phyloP scores from a whole-genome alignment of 768 basidiomycete genomes.

The Amyloporia xantha region DNA sequence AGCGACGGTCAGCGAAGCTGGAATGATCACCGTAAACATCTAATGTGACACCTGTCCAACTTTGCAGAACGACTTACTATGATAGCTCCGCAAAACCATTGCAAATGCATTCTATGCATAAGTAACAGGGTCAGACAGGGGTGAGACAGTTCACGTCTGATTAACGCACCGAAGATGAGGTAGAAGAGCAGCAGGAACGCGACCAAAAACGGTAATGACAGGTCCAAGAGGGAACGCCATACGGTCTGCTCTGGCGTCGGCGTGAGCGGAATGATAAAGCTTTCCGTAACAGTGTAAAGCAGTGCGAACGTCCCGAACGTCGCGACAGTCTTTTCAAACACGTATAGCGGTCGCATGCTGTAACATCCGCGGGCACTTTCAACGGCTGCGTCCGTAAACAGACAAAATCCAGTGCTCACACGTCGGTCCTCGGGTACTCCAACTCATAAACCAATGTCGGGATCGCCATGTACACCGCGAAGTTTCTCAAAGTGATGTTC shows the following conservation, averaged over 20 bases:
- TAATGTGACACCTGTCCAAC: slow-evolving; percentile 5
- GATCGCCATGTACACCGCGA: slow-evolving; percentile 77
- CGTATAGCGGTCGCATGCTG: slow-evolving; percentile 72
- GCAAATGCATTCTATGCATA: slow-evolving; percentile 80
- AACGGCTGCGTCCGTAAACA: no score
- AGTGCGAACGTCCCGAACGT: slow-evolving; percentile 95
- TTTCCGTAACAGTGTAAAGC: slow-evolving; percentile 90
- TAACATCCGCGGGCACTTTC: no score
- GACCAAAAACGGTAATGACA: slow-evolving; percentile 91
- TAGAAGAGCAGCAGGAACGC: slow-evolving; percentile 84
- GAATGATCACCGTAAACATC: neutral
- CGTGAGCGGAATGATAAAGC: slow-evolving; percentile 83
- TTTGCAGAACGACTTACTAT: slow-evolving; percentile 41
- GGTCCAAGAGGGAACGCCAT: slow-evolving; percentile 69
- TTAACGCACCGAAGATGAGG: slow-evolving; percentile 67
- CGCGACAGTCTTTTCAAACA: slow-evolving; percentile 65
- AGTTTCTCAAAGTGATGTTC: slow-evolving; percentile 78
- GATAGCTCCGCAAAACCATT: slow-evolving; percentile 93
- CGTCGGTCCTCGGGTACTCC: slow-evolving; percentile 88
- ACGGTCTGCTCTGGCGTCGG: slow-evolving; percentile 67
- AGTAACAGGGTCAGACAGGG: neutral
- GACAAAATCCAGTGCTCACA: no score
- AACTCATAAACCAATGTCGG: slow-evolving; percentile 95
- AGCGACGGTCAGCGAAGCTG: slow-evolving; percentile 95
- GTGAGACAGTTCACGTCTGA: neutral